These are phyloP conservation scores for Parafenestella ontariensis DNA, from an alignment of 2,329 filamentous ascomycete genomes.

Conservation along the genomic window DNA sequence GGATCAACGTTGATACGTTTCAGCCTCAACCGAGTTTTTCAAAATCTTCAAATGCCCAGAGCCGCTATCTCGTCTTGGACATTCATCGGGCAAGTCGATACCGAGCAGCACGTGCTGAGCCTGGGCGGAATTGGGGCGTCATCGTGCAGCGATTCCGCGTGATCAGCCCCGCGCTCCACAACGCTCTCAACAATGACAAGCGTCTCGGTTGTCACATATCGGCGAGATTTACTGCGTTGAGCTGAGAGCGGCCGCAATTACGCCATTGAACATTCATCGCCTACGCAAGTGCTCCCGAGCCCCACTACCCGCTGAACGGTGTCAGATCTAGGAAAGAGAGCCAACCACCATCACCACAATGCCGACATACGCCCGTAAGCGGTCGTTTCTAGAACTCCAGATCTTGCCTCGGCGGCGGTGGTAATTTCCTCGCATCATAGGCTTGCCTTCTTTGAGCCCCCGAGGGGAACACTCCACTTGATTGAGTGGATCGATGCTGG, in stretches of 20 bases:
- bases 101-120: constrained; percentile 29
- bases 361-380: constrained; percentile 15
- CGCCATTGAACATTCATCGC: constrained; percentile 9
- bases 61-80: constrained; percentile 12
- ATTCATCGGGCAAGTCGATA: constrained; percentile 23
- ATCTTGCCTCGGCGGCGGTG: constrained; percentile 28
- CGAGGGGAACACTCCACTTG: constrained; percentile 17
- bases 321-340: constrained; percentile 20
- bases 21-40: constrained; percentile 16
- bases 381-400: constrained; percentile 27
- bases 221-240: constrained; percentile 39
- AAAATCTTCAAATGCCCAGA: constrained; percentile 15
- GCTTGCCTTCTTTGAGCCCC: constrained; percentile 16
- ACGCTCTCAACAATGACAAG: constrained; percentile 2
- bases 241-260: constrained; percentile 13
- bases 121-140: constrained; percentile 13
- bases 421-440: constrained; percentile 35
- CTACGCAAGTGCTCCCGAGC: constrained; percentile 13
- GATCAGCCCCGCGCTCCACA: constrained; percentile 16
- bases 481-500: constrained; percentile 27
- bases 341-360: constrained; percentile 35
- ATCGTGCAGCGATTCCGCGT: constrained; percentile 25
- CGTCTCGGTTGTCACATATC: constrained; percentile 10
- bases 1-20: constrained; percentile 20
- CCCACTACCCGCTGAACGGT: constrained; percentile 18